Evolutionary conservation across 257 asterid genomes (phyloP).

Genomic region (Lavandula angustifolia): DNA sequence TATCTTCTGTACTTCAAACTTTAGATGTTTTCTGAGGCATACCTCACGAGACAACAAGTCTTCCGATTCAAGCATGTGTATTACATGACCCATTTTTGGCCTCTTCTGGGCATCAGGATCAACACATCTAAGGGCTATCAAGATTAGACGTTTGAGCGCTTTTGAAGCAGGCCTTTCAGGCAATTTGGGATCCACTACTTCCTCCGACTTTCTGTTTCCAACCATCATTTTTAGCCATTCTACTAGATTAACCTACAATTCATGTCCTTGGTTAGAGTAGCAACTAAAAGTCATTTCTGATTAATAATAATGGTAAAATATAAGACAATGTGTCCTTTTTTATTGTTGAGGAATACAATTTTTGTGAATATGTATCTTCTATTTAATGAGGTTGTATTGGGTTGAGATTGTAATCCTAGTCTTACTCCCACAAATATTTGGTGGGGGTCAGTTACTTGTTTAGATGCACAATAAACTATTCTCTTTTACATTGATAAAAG

Average conservation of each 20-base stretch:
- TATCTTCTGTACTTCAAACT: neutral
- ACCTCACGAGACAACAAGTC: slow-evolving; percentile 74
- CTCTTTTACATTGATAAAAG: neutral
- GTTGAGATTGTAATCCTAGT: too few species aligned
- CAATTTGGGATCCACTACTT: slow-evolving; percentile 84
- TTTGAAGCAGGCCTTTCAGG: slow-evolving; percentile 79
- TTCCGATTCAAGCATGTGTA: slow-evolving; percentile 95
- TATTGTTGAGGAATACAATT: neutral
- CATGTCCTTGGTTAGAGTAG: slow-evolving; percentile 19
- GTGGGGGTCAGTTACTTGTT: too few species aligned
- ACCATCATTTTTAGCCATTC: slow-evolving; percentile 97
- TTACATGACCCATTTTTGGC: slow-evolving; percentile 91
- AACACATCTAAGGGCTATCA: slow-evolving; percentile 93
- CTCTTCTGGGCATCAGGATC: slow-evolving; percentile 99
- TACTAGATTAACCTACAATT: slow-evolving; percentile 76
- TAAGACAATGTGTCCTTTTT: neutral
- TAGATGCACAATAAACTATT: too few species aligned
- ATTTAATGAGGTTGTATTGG: too few species aligned
- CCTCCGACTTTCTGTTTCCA: slow-evolving; percentile 84
- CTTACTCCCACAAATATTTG: too few species aligned
- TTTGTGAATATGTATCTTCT: too few species aligned
- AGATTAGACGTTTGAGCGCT: slow-evolving; percentile 78
- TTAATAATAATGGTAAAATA: slow-evolving; percentile 9
- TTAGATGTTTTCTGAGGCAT: slow-evolving; percentile 32
- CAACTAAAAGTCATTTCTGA: neutral